Evolutionary conservation across 1,284 basidiomycete genomes (phyloP).

Genomic region (Microbotryum scabiosae): DNA sequence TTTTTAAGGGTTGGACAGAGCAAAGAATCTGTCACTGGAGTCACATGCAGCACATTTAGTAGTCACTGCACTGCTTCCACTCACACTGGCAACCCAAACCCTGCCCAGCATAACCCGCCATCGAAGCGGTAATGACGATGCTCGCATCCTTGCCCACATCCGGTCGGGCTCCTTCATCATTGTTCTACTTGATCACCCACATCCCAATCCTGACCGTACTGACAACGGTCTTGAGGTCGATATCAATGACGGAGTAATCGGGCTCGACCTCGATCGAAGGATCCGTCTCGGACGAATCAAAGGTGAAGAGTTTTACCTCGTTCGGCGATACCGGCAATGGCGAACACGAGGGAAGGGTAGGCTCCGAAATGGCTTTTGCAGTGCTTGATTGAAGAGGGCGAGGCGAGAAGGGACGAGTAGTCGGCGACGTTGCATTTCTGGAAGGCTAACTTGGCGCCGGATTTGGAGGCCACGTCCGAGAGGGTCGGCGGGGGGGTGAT

Average conservation of each 20-base stretch:
- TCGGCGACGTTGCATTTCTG: not conserved
- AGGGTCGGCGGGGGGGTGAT: not conserved
- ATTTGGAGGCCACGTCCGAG: not conserved
- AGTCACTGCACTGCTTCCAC: not conserved
- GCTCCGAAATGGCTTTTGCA: not conserved
- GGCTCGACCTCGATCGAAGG: constrained; percentile 2
- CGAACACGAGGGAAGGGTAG: not conserved
- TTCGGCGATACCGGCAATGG: constrained; percentile 8
- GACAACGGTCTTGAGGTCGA: constrained; percentile 3
- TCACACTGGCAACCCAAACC: constrained; percentile 2
- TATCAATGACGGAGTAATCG: not conserved
- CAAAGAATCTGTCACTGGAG: too few relatives aligned
- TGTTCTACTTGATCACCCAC: constrained; percentile 1
- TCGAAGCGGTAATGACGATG: constrained; percentile 1
- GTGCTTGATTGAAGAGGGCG: constrained; percentile 1
- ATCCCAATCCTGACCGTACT: constrained; percentile 5
- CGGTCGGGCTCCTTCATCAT: not conserved
- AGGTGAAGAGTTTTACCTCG: not conserved
- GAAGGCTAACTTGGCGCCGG: not conserved
- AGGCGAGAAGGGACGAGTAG: constrained; percentile 3
- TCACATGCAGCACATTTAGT: not conserved
- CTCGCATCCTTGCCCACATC: not conserved
- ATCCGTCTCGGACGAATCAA: not conserved
- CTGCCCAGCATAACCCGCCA: constrained; percentile 6
- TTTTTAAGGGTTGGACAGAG: too few relatives aligned